Conservation (phyloP, 140 eudicot genomes). For the Cichorium intybus region DNA sequence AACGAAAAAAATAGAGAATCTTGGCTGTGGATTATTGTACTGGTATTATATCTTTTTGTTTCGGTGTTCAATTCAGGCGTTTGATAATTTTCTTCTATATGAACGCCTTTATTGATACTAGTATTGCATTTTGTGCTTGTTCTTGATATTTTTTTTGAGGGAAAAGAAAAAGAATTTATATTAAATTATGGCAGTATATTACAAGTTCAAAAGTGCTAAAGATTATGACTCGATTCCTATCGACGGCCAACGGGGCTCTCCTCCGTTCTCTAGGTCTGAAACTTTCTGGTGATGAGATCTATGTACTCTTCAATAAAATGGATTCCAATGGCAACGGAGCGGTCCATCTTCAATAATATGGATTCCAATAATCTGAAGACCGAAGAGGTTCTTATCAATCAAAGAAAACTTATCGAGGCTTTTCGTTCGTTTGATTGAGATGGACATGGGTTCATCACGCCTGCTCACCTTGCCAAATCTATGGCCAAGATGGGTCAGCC, state of each 20-base stretch:
- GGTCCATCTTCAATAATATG: too few relatives aligned
- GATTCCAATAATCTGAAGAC: constrained; percentile 30
- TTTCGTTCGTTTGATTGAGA: not conserved
- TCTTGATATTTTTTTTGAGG: constrained; percentile 33
- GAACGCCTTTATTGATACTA: constrained; percentile 45
- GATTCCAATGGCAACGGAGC: constrained; percentile 41
- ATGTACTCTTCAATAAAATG: constrained; percentile 28
- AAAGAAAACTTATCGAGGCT: not conserved
- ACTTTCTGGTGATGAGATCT: constrained; percentile 16
- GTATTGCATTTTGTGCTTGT: constrained; percentile 30
- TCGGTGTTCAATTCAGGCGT: constrained; percentile 58
- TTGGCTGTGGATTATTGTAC: constrained; percentile 30
- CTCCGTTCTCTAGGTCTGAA: constrained; percentile 38
- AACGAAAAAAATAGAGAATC: constrained; percentile 20
- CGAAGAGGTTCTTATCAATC: not conserved
- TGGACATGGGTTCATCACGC: not conserved
- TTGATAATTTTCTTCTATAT: constrained; percentile 23
- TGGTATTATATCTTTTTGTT: constrained; percentile 30
- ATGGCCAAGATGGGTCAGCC: not conserved
- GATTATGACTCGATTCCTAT: constrained; percentile 82
- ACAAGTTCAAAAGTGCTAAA: constrained; percentile 98
- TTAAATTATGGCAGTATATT: constrained; percentile 86
- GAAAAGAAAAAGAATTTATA: constrained; percentile 33
- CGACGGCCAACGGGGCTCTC: constrained; percentile 87
- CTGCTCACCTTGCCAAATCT: not conserved